A percentile compares a stretch with the other conserved stretches of the same genome.
phyloP scores from a whole-genome alignment of 768 basidiomycete genomes.

The Pulveroboletus sp. region DNA sequence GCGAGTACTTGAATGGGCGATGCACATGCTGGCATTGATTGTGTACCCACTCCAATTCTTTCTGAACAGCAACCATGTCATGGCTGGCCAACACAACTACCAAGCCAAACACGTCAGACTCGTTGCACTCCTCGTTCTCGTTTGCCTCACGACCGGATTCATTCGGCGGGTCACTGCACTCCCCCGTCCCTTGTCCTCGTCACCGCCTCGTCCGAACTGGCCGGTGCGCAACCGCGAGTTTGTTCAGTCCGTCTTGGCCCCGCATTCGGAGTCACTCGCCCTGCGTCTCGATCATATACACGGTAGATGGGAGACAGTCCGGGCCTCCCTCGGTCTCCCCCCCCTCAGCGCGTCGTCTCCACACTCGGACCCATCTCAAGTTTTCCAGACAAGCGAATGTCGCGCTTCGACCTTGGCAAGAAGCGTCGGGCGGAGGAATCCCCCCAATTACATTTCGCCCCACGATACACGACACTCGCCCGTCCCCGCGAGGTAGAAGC shows the following conservation, averaged over 20 bases:
- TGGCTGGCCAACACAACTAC: conserved; percentile 15
- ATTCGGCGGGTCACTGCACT: conserved; percentile 10
- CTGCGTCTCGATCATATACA: conserved; percentile 13
- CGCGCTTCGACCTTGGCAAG: conserved; percentile 23
- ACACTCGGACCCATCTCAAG: background rate
- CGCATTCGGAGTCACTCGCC: background rate
- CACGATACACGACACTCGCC: background rate
- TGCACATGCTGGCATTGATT: no score
- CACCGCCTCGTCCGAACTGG: background rate
- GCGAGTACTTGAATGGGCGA: no score
- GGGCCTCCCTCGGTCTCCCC: conserved; percentile 28
- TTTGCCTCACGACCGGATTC: conserved; percentile 22
- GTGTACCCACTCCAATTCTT: no score
- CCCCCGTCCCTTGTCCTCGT: background rate
- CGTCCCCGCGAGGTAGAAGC: conserved; percentile 4
- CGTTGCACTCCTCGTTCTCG: conserved; percentile 18
- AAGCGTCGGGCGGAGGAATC: conserved; percentile 10
- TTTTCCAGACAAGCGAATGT: conserved; percentile 8
- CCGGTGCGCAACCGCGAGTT: no score
- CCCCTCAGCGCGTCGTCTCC: conserved; percentile 10
- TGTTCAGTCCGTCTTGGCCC: background rate
- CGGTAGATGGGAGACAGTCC: conserved; percentile 32
- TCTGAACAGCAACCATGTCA: conserved; percentile 11
- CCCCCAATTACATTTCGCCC: conserved; percentile 21
- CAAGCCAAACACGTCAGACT: conserved; percentile 14